Conservation (phyloP, 2,329 filamentous ascomycete genomes). For the Aspergillus niger region DNA sequence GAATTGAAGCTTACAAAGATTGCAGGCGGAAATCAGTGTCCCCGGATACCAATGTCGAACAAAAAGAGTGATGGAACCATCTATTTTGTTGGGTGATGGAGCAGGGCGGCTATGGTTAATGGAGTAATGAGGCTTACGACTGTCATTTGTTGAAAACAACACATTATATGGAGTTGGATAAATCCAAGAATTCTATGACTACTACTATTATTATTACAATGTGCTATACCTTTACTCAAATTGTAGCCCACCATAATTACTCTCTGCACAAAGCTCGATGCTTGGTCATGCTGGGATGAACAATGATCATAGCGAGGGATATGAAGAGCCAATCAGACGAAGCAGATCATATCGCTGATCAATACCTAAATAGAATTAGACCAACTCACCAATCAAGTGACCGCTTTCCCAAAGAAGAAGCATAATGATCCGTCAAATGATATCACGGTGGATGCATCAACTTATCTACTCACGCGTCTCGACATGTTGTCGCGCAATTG, state of each 20-base stretch:
- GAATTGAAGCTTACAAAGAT: not conserved
- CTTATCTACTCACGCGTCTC: conserved; percentile 5
- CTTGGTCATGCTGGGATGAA: not conserved
- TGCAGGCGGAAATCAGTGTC: not conserved
- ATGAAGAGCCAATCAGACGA: not conserved
- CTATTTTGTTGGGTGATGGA: not conserved
- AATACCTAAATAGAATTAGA: not conserved
- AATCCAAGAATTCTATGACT: not conserved
- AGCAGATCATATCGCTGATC: not conserved
- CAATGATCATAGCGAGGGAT: not conserved
- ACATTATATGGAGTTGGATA: not conserved
- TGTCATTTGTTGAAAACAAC: not conserved
- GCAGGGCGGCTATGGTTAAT: not conserved
- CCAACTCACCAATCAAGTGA: not conserved
- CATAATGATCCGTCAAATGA: not conserved
- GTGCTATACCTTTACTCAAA: not conserved
- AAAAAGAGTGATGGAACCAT: not conserved
- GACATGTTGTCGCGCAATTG: not conserved
- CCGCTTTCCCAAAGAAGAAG: not conserved
- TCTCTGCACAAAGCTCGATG: not conserved
- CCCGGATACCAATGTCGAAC: not conserved
- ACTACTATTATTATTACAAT: not conserved
- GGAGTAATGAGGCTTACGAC: not conserved
- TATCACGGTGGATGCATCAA: conserved; percentile 6
- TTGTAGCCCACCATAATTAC: not conserved